Evolutionary conservation across 2,329 filamentous ascomycete genomes (phyloP).

Genomic region (Bipolaris cookei): DNA sequence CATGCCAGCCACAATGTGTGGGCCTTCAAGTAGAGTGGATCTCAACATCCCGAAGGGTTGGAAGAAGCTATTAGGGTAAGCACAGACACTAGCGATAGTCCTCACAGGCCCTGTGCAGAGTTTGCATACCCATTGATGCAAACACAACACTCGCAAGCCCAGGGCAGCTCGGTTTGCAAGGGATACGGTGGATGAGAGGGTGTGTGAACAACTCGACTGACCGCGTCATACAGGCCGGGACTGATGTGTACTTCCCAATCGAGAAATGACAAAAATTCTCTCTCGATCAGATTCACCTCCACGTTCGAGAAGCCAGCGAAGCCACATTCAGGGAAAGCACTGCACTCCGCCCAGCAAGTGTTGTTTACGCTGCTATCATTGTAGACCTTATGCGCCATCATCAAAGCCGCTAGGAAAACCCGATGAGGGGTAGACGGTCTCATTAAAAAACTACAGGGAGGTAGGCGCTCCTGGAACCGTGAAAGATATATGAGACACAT

Average conservation of each 20-base stretch:
- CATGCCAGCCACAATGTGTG: background rate
- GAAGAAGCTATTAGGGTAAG: background rate
- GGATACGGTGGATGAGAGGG: background rate
- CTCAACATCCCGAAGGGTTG: background rate
- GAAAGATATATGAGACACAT: slow-evolving; percentile 90
- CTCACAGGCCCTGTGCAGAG: background rate
- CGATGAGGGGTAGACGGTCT: slow-evolving; percentile 95
- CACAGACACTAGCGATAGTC: background rate
- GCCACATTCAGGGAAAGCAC: slow-evolving; percentile 71
- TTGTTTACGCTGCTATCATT: slow-evolving; percentile 99
- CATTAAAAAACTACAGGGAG: slow-evolving; percentile 84
- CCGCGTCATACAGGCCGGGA: slow-evolving; percentile 49
- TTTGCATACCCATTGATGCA: background rate
- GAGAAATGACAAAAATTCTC: slow-evolving; percentile 89
- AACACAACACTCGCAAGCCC: background rate
- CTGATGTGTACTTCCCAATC: slow-evolving; percentile 90
- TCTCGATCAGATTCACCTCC: slow-evolving; percentile 98
- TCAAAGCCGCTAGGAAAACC: slow-evolving; percentile 89
- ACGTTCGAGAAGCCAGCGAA: slow-evolving; percentile 89
- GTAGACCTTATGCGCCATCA: slow-evolving; percentile 89
- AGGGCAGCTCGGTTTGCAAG: background rate
- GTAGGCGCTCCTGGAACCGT: slow-evolving; percentile 80
- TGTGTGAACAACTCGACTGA: background rate
- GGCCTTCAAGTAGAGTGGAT: background rate
- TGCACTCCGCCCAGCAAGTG: slow-evolving; percentile 98